Percentiles rank a stretch among this genome's conserved stretches.
Evolutionary conservation across 495 filamentous ascomycete species (phyloP).

Genomic region (Rhypophila decipiens): DNA sequence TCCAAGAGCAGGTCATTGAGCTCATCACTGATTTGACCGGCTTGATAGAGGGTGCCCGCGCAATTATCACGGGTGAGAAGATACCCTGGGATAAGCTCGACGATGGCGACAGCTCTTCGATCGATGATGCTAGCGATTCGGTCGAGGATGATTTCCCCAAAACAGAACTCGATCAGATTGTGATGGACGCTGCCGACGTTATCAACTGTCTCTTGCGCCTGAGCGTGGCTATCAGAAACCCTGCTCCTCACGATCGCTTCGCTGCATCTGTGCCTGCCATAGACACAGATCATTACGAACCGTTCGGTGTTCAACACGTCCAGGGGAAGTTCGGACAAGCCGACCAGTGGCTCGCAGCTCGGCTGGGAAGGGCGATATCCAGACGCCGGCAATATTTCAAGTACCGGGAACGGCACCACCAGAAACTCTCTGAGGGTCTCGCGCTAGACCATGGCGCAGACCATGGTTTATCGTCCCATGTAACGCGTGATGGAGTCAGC

Average conservation of each 20-base stretch:
- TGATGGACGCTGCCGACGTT: slow-evolving; percentile 6
- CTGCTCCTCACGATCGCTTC: slow-evolving; percentile 22
- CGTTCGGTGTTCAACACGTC: slow-evolving; percentile 8
- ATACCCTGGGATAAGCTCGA: not conserved
- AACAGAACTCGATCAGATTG: slow-evolving; percentile 11
- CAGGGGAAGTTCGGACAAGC: not conserved
- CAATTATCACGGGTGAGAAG: not conserved
- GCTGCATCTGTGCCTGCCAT: not conserved
- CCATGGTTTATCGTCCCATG: no score
- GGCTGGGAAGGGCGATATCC: slow-evolving; percentile 38
- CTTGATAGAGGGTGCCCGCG: slow-evolving; percentile 1
- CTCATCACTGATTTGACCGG: slow-evolving; percentile 23
- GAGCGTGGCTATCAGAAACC: slow-evolving; percentile 16
- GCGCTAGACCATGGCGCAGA: not conserved
- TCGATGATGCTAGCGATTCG: not conserved
- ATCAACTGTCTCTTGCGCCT: slow-evolving; percentile 16
- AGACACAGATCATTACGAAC: slow-evolving; percentile 11
- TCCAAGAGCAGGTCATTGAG: slow-evolving; percentile 28
- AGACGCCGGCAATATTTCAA: slow-evolving; percentile 33
- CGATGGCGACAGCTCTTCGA: not conserved
- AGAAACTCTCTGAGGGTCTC: slow-evolving; percentile 27
- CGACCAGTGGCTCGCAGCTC: slow-evolving; percentile 13
- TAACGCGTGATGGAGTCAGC: not conserved
- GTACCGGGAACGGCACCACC: slow-evolving; percentile 35
- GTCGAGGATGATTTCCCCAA: slow-evolving; percentile 2